Base-by-base conservation (phyloP, 371 early-diverging fungal genomes). In the Mortierella sp. region DNA sequence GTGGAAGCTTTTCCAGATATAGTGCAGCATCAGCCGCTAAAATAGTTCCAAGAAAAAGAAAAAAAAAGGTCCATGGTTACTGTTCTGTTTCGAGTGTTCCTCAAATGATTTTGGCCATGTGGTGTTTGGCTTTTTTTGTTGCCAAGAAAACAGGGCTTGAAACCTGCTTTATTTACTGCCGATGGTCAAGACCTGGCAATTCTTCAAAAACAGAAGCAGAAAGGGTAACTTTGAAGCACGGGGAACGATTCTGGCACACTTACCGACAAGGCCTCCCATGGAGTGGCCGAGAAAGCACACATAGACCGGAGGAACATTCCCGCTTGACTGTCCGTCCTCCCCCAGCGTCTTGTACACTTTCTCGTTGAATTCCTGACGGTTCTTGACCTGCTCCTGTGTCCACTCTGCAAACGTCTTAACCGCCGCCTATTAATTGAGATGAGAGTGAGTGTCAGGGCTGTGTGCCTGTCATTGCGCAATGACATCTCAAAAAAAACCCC, bases 261-360 rank as follows among this genome's bases (percentile, higher is more conserved):
- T 91, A 93, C 93, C 90, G 4, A 93, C 92, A 76, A 93, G 87
- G 43, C 93, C 93, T 65, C 93, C 93, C 92, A 93, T 92, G 2
- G 92, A 92, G 74, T 93, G 93, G 0, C 93, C 93, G 14, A 86
- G 46, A 60, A 82, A 79, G 65, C 80, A 80, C 0, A 82, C 87
- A 60, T 82, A 89, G 56, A 90, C 90, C 2, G 80, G 88, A 5
- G 87, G 87, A 49, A 80, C 10, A 63, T 49, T n/a, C 32, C 55
- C 43, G 27, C 49, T 78, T 78, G 41, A 74, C 71, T 46, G 77
- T 27, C 65, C 83, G 51, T 27, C 76, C 58, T 65, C 79, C 75
- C 54, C 79, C 79, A 35, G 35, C 44, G 12, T 16, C 5, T 76
- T 60, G 73, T 82, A 82, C 11, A 35, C 80, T 27, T 65, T 74